Conservation (phyloP, 768 basidiomycete species). For the Phylloporus sp. region DNA sequence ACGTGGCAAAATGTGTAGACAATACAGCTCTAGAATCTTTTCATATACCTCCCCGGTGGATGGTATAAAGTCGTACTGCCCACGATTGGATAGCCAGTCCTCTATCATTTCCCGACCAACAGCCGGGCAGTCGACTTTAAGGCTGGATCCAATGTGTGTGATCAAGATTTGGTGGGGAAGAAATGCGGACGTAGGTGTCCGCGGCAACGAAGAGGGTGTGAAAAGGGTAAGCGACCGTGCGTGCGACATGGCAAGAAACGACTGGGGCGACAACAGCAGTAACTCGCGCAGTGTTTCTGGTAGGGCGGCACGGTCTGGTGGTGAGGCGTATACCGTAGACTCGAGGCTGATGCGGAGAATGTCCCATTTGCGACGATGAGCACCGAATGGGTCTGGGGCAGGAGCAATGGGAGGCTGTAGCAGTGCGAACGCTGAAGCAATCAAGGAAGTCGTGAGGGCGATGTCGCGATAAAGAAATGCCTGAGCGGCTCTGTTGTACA, state of each 20-base stretch:
- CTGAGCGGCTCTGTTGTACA: slow-evolving; percentile 72
- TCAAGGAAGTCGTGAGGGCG: slow-evolving; percentile 56
- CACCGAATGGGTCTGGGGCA: slow-evolving; percentile 38
- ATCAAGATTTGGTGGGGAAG: slow-evolving; percentile 67
- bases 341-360: slow-evolving; percentile 81
- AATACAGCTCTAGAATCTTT: slow-evolving; percentile 73
- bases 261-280: slow-evolving; percentile 53
- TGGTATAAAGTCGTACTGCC: slow-evolving; percentile 29
- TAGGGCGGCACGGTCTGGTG: slow-evolving; percentile 36
- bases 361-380: slow-evolving; percentile 76
- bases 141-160: slow-evolving; percentile 63
- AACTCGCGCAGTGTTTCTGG: slow-evolving; percentile 50
- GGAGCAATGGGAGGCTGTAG: slow-evolving; percentile 39
- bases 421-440: slow-evolving; percentile 64
- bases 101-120: slow-evolving; percentile 64
- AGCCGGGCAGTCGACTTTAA: slow-evolving; percentile 59
- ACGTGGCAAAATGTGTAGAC: slow-evolving; percentile 64
- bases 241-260: slow-evolving; percentile 52
- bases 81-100: slow-evolving; percentile 68
- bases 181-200: slow-evolving; percentile 45
- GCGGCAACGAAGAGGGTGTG: slow-evolving; percentile 42
- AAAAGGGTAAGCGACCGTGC: slow-evolving; percentile 65
- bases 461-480: slow-evolving; percentile 76
- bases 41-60: slow-evolving; percentile 55
- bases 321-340: slow-evolving; percentile 61